phyloP scores from a whole-genome alignment of 1,139 yeast genomes.

The Scheffersomyces titani region DNA sequence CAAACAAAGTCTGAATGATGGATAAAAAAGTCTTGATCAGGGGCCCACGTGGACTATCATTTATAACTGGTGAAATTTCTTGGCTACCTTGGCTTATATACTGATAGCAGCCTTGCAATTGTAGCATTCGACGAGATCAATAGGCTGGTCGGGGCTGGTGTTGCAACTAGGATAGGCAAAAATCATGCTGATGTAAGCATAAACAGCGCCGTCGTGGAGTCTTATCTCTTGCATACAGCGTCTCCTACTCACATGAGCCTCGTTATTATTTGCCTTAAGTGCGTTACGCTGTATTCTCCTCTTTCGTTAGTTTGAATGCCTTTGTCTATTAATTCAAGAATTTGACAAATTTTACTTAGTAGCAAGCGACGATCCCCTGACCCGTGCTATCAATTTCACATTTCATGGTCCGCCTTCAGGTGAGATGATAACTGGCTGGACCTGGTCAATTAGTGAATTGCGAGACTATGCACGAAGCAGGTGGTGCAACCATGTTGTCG shows the following conservation, averaged over 20 bases:
- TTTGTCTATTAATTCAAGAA: background rate
- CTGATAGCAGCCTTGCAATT: background rate
- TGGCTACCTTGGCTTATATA: background rate
- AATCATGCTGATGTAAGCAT: background rate
- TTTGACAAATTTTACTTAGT: background rate
- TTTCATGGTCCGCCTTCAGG: no score
- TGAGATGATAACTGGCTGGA: no score
- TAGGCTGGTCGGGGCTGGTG: background rate
- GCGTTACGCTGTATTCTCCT: background rate
- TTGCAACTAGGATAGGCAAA: background rate
- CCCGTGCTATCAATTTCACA: no score
- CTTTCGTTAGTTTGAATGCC: background rate
- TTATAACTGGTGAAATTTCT: background rate
- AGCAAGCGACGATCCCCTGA: no score
- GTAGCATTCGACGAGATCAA: background rate
- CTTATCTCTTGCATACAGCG: background rate
- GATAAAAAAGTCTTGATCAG: background rate
- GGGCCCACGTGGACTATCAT: background rate
- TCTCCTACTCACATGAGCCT: background rate
- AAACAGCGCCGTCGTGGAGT: background rate
- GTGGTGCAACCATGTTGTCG: no score
- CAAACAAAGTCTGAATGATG: background rate
- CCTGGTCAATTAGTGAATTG: no score
- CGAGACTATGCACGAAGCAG: no score
- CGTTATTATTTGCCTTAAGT: background rate